Conservation (phyloP, 1,284 basidiomycete species). For the Chiua sp. region DNA sequence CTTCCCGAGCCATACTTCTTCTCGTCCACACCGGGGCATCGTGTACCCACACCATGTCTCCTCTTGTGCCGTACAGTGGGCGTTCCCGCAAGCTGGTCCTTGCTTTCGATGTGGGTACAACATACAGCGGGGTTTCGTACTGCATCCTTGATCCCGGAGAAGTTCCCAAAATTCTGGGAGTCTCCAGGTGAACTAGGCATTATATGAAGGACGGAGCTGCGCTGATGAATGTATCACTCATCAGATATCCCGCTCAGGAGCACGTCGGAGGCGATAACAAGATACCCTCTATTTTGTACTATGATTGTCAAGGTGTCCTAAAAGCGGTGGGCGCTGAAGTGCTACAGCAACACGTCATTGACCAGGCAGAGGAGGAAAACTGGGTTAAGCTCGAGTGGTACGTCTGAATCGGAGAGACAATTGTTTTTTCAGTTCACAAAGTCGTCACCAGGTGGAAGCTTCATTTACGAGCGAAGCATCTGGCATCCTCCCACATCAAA, state of each 20-base stretch:
- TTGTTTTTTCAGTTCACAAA: neutral
- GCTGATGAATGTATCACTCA: neutral
- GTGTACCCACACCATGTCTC: slow-evolving; percentile 25
- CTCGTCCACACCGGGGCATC: neutral
- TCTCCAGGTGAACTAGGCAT: slow-evolving; percentile 42
- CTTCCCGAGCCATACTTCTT: no score
- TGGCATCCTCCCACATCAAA: slow-evolving; percentile 16
- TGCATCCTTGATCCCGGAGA: slow-evolving; percentile 50
- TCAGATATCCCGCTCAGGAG: slow-evolving; percentile 49
- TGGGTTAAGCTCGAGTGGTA: slow-evolving; percentile 58
- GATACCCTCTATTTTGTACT: slow-evolving; percentile 61
- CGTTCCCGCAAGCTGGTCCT: slow-evolving; percentile 46
- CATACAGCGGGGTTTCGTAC: slow-evolving; percentile 51
- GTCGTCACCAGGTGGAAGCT: slow-evolving; percentile 57
- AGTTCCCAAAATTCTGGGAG: slow-evolving; percentile 47
- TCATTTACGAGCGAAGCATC: slow-evolving; percentile 48
- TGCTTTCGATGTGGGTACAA: slow-evolving; percentile 45
- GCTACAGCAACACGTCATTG: slow-evolving; percentile 45
- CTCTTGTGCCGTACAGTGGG: slow-evolving; percentile 37
- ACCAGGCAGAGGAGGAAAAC: slow-evolving; percentile 50
- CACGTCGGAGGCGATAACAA: slow-evolving; percentile 50
- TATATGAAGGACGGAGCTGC: neutral
- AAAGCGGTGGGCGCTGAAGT: slow-evolving; percentile 53
- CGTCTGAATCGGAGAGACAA: slow-evolving; percentile 23
- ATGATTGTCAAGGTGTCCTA: slow-evolving; percentile 44